Evolutionary conservation across 495 filamentous ascomycete species (phyloP).

Genomic region (Trichoderma asperelloides): DNA sequence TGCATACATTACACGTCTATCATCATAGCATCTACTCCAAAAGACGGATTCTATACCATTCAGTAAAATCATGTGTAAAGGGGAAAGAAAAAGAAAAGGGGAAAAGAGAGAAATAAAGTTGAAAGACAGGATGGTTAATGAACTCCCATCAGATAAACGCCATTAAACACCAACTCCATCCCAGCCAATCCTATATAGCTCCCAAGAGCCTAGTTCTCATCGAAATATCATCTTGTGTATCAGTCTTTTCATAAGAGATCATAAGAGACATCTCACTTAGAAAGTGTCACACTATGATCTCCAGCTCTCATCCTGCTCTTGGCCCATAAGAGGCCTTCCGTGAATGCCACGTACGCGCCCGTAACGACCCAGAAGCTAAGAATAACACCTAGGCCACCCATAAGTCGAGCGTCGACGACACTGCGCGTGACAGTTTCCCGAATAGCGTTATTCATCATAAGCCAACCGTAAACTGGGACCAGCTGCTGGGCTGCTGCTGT

Average conservation of each 20-base stretch:
- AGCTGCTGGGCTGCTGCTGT: conserved; percentile 9
- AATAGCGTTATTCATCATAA: conserved; percentile 15
- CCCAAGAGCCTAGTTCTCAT: background rate
- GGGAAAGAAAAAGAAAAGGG: background rate
- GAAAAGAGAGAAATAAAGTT: background rate
- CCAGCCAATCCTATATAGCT: background rate
- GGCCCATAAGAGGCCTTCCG: conserved; percentile 16
- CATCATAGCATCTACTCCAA: background rate
- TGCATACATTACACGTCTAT: background rate
- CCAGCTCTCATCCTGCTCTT: conserved; percentile 10
- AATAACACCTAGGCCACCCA: conserved; percentile 29
- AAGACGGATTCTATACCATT: background rate
- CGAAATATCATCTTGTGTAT: background rate
- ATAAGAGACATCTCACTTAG: background rate
- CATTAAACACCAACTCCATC: background rate
- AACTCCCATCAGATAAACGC: background rate
- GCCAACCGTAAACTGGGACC: conserved; percentile 19
- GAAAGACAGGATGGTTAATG: background rate
- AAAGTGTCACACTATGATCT: background rate
- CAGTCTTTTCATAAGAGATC: background rate
- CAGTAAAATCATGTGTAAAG: background rate
- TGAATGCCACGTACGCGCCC: conserved; percentile 20
- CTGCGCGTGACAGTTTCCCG: conserved; percentile 12
- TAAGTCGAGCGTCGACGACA: conserved; percentile 23
- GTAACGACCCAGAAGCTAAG: conserved; percentile 29